Base-by-base conservation (phyloP, 345 rosid species). In the Salix koriyanagi region DNA sequence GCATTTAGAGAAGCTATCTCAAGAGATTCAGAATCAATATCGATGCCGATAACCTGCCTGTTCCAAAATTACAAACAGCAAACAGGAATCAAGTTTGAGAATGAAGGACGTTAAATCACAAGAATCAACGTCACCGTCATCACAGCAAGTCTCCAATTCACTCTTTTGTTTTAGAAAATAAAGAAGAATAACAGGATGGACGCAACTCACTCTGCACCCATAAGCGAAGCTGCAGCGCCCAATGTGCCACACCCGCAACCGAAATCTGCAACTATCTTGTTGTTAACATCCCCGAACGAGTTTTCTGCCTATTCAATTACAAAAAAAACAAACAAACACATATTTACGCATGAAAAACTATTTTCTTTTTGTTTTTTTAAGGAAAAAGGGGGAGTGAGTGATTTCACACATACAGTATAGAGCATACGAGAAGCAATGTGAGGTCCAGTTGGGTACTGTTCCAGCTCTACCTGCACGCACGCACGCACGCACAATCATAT, bases 381-480 rank as follows among this genome's bases (percentile, higher is more conserved):
- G 4, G 46, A 30, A 23, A 37, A n/a, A 50, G 61, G 11, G 28
- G 39, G 21, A 25, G 32, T 12, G 46, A 25, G 21, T 21, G 50
- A 62, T 86, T 67, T 42, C 46, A 42, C 4, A 42, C 46, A 42
- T 42, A 94, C 98, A 52, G 91, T 93, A 88, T 81, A 93, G 34
- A 96, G 91, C 90, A 96, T 87, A 77, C 98, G 96, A 87, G 98
- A 91, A 80, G 98, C 98, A 80, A 96, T 93, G 86, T 96, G 97
- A 67, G 97, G 89, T 73, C 98, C 94, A 73, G 97, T 96, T 56
- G 98, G 97, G 77, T 96, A 96, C 85, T 96, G 99, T 77, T 96
- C 99, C 65, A 96, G 86, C 82, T 96, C 99, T 65, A 91, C 85
- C 96, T 92, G 88, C 88, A 4, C 50, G 18, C 1, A 42, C 14